phyloP scores from a whole-genome alignment of 1,284 basidiomycete genomes.

The Ganoderma multipileum region DNA sequence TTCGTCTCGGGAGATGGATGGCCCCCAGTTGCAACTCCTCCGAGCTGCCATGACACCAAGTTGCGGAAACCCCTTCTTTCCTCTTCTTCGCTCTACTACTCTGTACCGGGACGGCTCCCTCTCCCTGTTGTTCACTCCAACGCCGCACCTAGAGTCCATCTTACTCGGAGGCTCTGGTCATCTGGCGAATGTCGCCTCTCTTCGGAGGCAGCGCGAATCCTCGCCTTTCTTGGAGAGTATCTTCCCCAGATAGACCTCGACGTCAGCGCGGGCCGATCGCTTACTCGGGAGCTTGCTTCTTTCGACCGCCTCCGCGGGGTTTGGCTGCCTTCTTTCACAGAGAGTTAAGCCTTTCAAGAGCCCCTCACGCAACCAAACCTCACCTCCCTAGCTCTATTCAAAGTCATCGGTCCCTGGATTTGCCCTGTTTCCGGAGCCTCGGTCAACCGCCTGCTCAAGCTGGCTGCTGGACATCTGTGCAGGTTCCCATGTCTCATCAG shows the following conservation, averaged over 20 bases:
- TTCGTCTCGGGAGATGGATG: neutral
- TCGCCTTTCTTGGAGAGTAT: neutral
- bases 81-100: neutral
- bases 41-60: neutral
- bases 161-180: neutral
- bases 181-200: neutral
- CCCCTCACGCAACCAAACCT: neutral
- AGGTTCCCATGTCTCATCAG: neutral
- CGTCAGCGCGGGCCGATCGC: neutral
- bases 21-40: neutral
- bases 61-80: neutral
- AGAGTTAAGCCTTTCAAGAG: neutral
- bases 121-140: neutral
- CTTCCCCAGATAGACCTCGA: neutral
- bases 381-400: neutral
- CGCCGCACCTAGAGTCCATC: neutral
- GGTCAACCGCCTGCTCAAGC: neutral
- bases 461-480: neutral
- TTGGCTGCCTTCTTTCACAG: neutral
- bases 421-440: neutral
- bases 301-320: neutral
- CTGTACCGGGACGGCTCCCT: neutral
- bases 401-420: neutral
- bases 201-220: neutral
- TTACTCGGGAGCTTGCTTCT: neutral